Evolutionary conservation across 768 basidiomycete species (phyloP).

Genomic region (Boletus reticulatus): DNA sequence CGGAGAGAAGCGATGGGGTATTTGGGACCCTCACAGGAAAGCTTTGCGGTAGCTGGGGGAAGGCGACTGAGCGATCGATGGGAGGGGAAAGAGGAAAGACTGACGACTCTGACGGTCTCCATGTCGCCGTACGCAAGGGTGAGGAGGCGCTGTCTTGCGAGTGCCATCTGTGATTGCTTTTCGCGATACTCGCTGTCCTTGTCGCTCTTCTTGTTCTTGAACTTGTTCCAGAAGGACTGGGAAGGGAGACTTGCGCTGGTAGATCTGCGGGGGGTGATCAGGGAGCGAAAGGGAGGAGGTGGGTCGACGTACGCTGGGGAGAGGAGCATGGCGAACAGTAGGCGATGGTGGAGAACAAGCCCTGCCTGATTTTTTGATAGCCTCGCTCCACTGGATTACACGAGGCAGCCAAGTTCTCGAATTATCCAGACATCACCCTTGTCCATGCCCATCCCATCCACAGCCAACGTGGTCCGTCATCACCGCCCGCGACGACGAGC

Average conservation of each 20-base stretch:
- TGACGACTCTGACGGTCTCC: constrained; percentile 77
- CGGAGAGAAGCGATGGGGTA: neutral
- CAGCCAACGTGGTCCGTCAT: neutral
- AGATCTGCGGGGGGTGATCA: constrained; percentile 49
- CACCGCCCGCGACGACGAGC: constrained; percentile 6
- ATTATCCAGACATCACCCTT: neutral
- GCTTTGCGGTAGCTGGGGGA: constrained; percentile 59
- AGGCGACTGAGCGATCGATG: neutral
- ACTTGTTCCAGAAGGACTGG: constrained; percentile 56
- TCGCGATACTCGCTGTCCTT: constrained; percentile 64
- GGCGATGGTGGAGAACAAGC: constrained; percentile 21
- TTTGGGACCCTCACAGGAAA: constrained; percentile 48
- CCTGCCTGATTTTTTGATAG: constrained; percentile 20
- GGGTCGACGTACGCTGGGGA: constrained; percentile 68
- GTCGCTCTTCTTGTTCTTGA: constrained; percentile 59
- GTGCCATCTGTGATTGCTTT: constrained; percentile 58
- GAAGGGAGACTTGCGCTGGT: constrained; percentile 59
- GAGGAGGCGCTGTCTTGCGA: constrained; percentile 71
- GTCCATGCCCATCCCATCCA: neutral
- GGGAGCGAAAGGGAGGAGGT: constrained; percentile 20
- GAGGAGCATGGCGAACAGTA: constrained; percentile 58
- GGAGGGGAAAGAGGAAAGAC: constrained; percentile 13
- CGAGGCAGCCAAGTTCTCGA: constrained; percentile 45
- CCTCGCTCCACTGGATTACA: constrained; percentile 35
- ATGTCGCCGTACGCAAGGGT: constrained; percentile 82